Evolutionary conservation across 2,329 filamentous ascomycete genomes (phyloP), one percentile per base, ranked within the genome.

Genomic region (Fusarium sp.): DNA sequence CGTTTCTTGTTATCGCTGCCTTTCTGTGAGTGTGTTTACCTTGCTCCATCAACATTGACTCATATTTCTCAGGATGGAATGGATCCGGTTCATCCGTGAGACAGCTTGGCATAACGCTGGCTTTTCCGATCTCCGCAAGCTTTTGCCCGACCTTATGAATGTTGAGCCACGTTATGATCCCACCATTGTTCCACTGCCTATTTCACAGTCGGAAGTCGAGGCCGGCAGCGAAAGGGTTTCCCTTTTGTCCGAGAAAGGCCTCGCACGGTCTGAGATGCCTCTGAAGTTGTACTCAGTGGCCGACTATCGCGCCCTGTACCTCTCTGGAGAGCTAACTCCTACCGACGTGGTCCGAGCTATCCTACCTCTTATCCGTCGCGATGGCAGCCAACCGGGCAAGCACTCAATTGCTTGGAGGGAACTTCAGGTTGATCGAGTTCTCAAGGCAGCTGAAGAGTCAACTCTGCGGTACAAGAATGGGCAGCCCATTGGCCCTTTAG

Each of bases 401-500:
- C 85, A 88, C 74, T 83, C 84, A 0, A 73, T 81, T 2, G 86
- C 85, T 2, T 88, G 85, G 82, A 84, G 86, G 43, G 82, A 86
- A n/a, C 81, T 83, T 57, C 84, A 84, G 20, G 78, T 81, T 5
- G 83, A 86, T 18, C 77, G 81, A 11, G 84, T 86, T 1, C 76
- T 86, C 62, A 79, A 80, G 45, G 84, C 86, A 1, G 86, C 87
- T 4, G 81, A 82, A 31, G 86, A 80, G 5, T 87, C 86, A 0
- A 87, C 86, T 0, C 69, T 79, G 41, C 81, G 87, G 2, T 88
- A 88, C 77, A 83, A 88, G 72, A 85, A 88, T 54, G 88, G 89
- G 2, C 86, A 87, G 65, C 85, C 91, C 0, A 82, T 94, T 5
- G 89, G 92, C 0, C 86, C 89, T 1, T 84, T 95, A 0, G 93